Evolutionary conservation across 1,284 basidiomycete genomes (phyloP).

Genomic region (Rhodotorula sp.): DNA sequence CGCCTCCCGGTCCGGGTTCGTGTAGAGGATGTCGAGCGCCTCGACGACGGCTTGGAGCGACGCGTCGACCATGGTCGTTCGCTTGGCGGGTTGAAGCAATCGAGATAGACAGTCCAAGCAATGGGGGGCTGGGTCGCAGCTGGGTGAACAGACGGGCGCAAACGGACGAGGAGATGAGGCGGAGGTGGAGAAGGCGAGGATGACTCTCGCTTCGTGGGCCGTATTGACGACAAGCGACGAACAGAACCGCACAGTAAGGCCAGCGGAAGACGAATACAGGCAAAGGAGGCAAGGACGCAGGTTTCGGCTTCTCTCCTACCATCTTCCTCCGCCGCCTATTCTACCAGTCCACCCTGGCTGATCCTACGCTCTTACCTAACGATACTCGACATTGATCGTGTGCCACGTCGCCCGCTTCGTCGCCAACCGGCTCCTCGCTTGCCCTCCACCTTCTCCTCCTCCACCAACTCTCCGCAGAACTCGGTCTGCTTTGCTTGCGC

Average conservation of each 20-base stretch:
- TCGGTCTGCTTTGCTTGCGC: too few species aligned
- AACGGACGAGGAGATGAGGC: not conserved
- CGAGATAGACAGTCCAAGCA: not conserved
- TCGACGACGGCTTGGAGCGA: constrained; percentile 46
- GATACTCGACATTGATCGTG: too few species aligned
- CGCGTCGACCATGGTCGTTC: not conserved
- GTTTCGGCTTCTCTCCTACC: not conserved
- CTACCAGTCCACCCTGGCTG: too few species aligned
- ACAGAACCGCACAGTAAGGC: not conserved
- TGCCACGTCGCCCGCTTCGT: too few species aligned
- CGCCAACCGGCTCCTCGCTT: too few species aligned
- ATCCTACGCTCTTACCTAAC: too few species aligned
- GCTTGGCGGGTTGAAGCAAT: too few species aligned
- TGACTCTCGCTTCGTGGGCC: too few species aligned
- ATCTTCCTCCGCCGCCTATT: too few species aligned
- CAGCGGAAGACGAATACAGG: not conserved
- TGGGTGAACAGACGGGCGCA: not conserved
- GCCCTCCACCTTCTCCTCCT: too few species aligned
- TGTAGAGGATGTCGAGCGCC: constrained; percentile 57
- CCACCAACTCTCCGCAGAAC: too few species aligned
- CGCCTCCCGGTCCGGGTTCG: constrained; percentile 71
- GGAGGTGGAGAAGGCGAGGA: not conserved
- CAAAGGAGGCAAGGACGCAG: not conserved
- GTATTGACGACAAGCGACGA: too few species aligned
- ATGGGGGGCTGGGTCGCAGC: not conserved